Evolutionary conservation across 495 filamentous ascomycete species (phyloP).

Genomic region (Neurospora terricola): DNA sequence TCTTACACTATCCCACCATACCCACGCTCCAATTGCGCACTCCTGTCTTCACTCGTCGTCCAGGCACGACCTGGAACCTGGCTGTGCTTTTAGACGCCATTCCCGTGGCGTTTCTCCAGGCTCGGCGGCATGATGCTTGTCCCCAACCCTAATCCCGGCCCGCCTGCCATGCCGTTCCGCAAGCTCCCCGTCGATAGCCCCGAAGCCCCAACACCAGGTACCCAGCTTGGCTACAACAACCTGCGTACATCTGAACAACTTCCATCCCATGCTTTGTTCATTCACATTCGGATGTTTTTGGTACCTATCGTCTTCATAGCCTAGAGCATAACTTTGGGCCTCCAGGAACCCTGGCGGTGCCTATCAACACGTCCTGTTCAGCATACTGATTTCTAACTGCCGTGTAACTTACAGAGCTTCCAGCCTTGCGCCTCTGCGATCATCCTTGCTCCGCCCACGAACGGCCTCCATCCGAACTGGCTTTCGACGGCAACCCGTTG

Average conservation of each 20-base stretch:
- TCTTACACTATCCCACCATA: neutral
- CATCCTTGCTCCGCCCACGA: constrained; percentile 8
- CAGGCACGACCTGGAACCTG: neutral
- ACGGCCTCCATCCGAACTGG: constrained; percentile 6
- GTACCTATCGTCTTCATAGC: neutral
- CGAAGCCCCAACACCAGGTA: neutral
- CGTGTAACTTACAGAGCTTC: constrained; percentile 9
- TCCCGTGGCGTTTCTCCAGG: neutral
- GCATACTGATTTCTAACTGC: constrained; percentile 12
- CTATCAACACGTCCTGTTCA: neutral
- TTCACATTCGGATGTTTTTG: neutral
- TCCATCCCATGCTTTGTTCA: neutral
- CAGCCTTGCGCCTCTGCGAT: constrained; percentile 3
- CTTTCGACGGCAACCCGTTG: neutral
- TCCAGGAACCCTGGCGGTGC: neutral
- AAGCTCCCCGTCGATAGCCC: neutral
- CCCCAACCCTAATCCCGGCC: neutral
- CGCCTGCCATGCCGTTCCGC: neutral
- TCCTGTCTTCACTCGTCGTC: neutral
- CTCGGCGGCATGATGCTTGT: neutral
- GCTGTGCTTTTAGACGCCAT: neutral
- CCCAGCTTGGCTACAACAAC: neutral
- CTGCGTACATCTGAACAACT: neutral
- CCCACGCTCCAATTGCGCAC: neutral
- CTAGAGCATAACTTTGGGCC: neutral